phyloP scores from a whole-genome alignment of 495 filamentous ascomycete genomes.

The Lepraria neglecta region DNA sequence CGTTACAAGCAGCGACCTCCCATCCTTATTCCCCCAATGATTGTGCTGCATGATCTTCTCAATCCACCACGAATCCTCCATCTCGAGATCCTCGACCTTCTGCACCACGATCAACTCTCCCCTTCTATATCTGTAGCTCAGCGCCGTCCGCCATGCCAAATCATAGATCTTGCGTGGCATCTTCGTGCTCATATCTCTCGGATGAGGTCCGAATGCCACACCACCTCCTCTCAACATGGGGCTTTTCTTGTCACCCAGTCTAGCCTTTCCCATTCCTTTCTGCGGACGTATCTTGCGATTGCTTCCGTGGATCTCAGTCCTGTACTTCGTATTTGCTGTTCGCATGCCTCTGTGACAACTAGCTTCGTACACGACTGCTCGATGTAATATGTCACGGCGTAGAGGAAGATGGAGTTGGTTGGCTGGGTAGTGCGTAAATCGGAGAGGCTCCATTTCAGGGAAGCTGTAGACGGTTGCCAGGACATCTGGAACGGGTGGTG shows the following conservation, averaged over 20 bases:
- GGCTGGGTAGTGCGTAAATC: conserved; percentile 69
- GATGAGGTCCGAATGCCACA: conserved; percentile 77
- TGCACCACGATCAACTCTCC: conserved; percentile 83
- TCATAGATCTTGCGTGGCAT: conserved; percentile 91
- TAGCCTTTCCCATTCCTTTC: conserved; percentile 77
- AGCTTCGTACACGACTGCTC: conserved; percentile 88
- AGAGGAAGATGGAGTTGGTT: conserved; percentile 81
- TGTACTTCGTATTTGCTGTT: conserved; percentile 77
- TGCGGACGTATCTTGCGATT: conserved; percentile 70
- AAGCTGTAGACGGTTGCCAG: conserved; percentile 82
- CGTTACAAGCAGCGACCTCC: conserved; percentile 76
- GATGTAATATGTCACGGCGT: conserved; percentile 86
- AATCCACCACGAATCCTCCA: conserved; percentile 51
- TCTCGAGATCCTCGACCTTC: conserved; percentile 57
- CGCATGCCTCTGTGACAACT: conserved; percentile 74
- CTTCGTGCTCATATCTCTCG: conserved; percentile 77
- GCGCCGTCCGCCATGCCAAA: conserved; percentile 87
- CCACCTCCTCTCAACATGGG: conserved; percentile 83
- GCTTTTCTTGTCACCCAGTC: conserved; percentile 71
- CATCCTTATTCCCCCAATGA: conserved; percentile 61
- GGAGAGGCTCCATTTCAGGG: conserved; percentile 77
- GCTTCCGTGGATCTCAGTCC: conserved; percentile 76
- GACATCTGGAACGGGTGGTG: conserved; percentile 51
- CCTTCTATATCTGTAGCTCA: conserved; percentile 81
- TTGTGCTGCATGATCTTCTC: conserved; percentile 60